Evolutionary conservation across 2,329 filamentous ascomycete species (phyloP).

Genomic region (Colletotrichum tropicale): DNA sequence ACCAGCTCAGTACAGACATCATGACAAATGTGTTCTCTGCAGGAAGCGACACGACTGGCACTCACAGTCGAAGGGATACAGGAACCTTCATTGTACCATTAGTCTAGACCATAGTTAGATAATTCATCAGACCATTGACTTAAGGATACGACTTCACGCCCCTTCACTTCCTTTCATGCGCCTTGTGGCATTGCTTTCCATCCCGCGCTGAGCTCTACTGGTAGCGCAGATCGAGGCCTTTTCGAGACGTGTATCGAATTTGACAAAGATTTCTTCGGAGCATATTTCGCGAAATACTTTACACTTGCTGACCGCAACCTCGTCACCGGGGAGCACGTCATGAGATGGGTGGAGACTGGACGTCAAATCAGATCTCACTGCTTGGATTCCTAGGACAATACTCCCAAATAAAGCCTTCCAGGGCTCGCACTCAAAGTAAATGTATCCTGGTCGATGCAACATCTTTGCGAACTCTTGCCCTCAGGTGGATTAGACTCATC

Average conservation of each 20-base stretch:
- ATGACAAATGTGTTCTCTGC: not conserved
- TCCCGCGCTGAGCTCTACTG: not conserved
- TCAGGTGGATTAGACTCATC: not conserved
- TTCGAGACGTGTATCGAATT: not conserved
- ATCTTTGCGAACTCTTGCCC: not conserved
- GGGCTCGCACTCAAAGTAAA: not conserved
- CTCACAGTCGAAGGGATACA: not conserved
- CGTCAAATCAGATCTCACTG: not conserved
- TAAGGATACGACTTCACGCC: not conserved
- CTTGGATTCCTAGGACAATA: not conserved
- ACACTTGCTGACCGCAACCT: fast-evolving
- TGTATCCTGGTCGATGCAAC: not conserved
- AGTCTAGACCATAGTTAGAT: not conserved
- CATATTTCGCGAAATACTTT: not conserved
- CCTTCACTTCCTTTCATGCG: not conserved
- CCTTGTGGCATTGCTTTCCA: not conserved
- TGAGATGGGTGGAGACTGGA: not conserved
- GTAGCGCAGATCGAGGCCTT: not conserved
- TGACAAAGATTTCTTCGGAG: not conserved
- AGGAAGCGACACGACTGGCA: not conserved
- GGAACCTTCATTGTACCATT: not conserved
- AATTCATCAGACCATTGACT: not conserved
- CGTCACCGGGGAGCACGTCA: not conserved
- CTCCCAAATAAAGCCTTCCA: not conserved
- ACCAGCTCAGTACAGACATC: not conserved